Percentiles rank a stretch among this genome's conserved stretches.
Conservation (phyloP, 345 rosid genomes). For the Eutrema yunnanense region DNA sequence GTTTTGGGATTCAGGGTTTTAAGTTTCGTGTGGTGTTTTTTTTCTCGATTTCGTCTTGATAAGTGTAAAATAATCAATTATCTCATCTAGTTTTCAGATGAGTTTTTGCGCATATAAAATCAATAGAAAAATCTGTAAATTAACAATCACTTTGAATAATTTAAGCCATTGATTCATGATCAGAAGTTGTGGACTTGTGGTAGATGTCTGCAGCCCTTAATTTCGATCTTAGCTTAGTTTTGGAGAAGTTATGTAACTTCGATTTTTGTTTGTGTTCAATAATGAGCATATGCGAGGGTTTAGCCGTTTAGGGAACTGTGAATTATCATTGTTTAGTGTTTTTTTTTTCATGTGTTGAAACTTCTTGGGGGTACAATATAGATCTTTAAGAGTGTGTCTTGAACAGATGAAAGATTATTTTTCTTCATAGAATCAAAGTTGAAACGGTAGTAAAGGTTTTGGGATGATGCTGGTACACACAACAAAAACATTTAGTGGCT, state of each 20-base stretch:
- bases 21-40: neutral
- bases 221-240: neutral
- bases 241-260: neutral
- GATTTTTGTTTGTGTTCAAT: neutral
- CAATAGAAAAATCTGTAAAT: neutral
- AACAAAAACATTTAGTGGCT: too few species aligned
- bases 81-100: neutral
- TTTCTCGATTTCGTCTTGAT: too few species aligned
- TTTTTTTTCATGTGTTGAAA: neutral
- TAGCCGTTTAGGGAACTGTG: too few species aligned
- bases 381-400: neutral
- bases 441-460: too few species aligned
- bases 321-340: too few species aligned
- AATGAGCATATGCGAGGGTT: neutral
- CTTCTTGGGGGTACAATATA: neutral
- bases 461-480: too few species aligned
- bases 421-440: too few species aligned
- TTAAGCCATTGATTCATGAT: neutral
- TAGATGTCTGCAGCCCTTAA: neutral
- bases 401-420: neutral
- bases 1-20: constrained; percentile 6
- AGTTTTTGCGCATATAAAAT: neutral
- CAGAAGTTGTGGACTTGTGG: neutral
- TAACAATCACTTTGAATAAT: neutral
- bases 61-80: neutral